Evolutionary conservation across 1,139 yeast genomes (phyloP).

Genomic region (Hyphopichia burtonii): DNA sequence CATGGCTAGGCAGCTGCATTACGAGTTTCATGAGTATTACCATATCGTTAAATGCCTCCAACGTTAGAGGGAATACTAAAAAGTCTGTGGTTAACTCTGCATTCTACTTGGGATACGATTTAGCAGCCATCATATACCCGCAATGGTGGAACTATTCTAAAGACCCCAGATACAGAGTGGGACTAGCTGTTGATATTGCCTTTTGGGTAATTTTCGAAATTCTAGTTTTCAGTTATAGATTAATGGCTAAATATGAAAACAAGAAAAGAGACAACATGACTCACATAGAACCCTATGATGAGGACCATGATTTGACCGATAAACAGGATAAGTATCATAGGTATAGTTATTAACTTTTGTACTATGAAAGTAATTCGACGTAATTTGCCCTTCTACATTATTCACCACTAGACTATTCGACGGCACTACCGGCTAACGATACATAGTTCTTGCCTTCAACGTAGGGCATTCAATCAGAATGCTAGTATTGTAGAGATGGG

Average conservation of each 20-base stretch:
- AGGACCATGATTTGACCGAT: slow-evolving; percentile 16
- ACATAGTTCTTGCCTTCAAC: too few species aligned
- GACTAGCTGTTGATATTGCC: slow-evolving; percentile 9
- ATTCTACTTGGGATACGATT: slow-evolving; percentile 13
- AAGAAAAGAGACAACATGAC: slow-evolving; percentile 6
- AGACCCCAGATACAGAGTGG: slow-evolving; percentile 12
- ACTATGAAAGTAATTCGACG: too few species aligned
- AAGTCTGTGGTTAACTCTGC: slow-evolving; percentile 16
- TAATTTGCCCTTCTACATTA: too few species aligned
- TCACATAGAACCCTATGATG: slow-evolving; percentile 12
- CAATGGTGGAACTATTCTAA: slow-evolving; percentile 13
- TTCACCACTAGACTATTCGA: too few species aligned
- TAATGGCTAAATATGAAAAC: slow-evolving; percentile 8
- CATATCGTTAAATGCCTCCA: slow-evolving; percentile 13
- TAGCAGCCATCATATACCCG: slow-evolving; percentile 12
- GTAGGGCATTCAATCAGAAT: too few species aligned
- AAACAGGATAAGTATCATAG: slow-evolving; percentile 17
- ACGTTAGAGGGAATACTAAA: slow-evolving; percentile 21
- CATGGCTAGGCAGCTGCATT: slow-evolving; percentile 16
- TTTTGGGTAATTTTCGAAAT: slow-evolving; percentile 9
- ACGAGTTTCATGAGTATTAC: slow-evolving; percentile 9
- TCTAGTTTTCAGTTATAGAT: slow-evolving; percentile 6
- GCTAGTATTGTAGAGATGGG: too few species aligned
- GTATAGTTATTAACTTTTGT: slow-evolving; percentile 14
- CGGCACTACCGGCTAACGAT: too few species aligned